Evolutionary conservation across 768 basidiomycete genomes (phyloP), one percentile per base, ranked within the genome.

Genomic region (Pholiota microspora): DNA sequence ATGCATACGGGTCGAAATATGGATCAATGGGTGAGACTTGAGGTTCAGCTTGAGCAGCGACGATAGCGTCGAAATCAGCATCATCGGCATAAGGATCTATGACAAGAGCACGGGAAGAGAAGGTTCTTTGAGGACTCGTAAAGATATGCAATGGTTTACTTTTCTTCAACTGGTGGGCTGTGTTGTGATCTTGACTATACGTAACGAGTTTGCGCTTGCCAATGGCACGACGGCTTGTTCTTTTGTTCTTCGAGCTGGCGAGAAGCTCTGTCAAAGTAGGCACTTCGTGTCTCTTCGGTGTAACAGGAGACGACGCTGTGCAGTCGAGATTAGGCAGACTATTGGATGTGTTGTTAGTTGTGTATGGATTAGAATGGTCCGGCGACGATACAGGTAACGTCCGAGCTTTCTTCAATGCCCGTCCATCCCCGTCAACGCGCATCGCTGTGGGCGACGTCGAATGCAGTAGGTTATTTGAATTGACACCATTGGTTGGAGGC

Each of bases 241-340:
- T 31, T 40, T 59, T 61, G 18, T 59, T 64, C 51, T 72, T 73
- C 18, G 75, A 70, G 18, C 77, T 76, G 1, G 77, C 77, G 1
- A 80, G 67, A 10, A 81, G 72, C 44, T 77, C 77, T 0, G 70
- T 75, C 28, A 77, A 64, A 8, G 70, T 77, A 10, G 73, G 79
- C 42, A 75, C 49, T 12, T 52, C 9, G 15, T 52, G 53, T 21
- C 63, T 64, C 40, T 67, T 62, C 2, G 66, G 66, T 9, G 55
- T 51, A n/a, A 23, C 28, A 24, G 51, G 51, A 2, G 18, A 23
- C 5, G 34, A 23, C 9, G 48, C 12, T 3, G 3, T n/a, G 3
- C 18, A 21, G 23, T 34, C 36, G n/a, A n/a, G n/a, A n/a, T n/a
- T n/a, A n/a, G n/a, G n/a, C n/a, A n/a, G n/a, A n/a, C n/a, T n/a